Evolutionary conservation across 768 basidiomycete species (phyloP), one percentile per base, ranked within the genome.

Genomic region (Peribolospora kevripleyi): DNA sequence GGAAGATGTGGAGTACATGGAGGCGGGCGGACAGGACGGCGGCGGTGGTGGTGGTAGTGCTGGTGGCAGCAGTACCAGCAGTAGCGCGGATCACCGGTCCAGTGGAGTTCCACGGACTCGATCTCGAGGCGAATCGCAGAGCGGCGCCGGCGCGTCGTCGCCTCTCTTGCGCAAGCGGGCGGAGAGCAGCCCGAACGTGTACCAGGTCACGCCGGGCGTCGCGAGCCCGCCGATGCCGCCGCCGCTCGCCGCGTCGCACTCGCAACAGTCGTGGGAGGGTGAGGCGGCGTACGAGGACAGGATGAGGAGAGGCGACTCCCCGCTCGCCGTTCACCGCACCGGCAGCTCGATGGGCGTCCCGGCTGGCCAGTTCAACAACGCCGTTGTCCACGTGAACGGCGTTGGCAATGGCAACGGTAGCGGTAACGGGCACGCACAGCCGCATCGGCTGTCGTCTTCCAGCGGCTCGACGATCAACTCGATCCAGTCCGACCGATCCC

Each of bases 401-500:
- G 8, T 45, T 2, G 43, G 43, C 43, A 7, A 45, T 7, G 8
- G 43, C 43, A 13, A 45, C 43, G 43, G 43, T 7, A 7, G 43
- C 43, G 43, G 13, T 7, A 7, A 7, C 43, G 43, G 43, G 43
- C 43, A 13, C 8, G 43, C 46, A 42, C 41, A n/a, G 41, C 40
- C 25, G 14, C 10, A 54, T 39, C 11, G 39, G 48, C 13, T 50
- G 42, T 25, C 42, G 37, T 46, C 53, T 41, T 64, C 65, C 7
- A 65, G 63, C 49, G 54, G 46, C 14, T 58, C 63, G 9, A 63
- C 63, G 38, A 56, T 57, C 51, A 58, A 63, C 36, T 61, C 64
- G 53, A 59, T 72, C 76, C 59, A 76, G 74, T 55, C 70, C 68
- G 55, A 74, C 52, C 52, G 43, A 9, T 42, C 52, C 43, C 8